These are phyloP conservation scores for Apophysomyces trapeziformis DNA, from an alignment of 371 early-diverging fungal genomes.

Conservation along the genomic window DNA sequence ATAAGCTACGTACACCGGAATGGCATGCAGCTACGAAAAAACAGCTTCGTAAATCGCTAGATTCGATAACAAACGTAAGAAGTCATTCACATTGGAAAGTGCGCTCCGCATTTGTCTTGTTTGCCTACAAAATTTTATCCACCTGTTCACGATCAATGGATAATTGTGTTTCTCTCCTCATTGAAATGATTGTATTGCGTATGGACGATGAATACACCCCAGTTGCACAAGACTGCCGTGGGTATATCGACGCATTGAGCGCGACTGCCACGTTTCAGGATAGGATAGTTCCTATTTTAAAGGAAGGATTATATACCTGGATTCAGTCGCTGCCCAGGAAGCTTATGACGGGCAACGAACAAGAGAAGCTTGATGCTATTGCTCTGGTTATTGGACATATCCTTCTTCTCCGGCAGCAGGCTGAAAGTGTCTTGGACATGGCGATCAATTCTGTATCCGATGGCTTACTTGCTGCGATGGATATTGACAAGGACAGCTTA, in stretches of 20 bases:
- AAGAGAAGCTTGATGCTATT: constrained; percentile 45
- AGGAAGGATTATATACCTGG: constrained; percentile 46
- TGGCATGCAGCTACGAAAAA: constrained; percentile 40
- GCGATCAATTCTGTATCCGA: constrained; percentile 35
- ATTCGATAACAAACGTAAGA: constrained; percentile 35
- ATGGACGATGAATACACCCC: constrained; percentile 49
- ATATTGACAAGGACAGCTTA: constrained; percentile 46
- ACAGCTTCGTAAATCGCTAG: constrained; percentile 27
- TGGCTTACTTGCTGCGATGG: constrained; percentile 50
- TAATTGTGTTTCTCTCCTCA: constrained; percentile 36
- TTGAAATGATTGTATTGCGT: constrained; percentile 52
- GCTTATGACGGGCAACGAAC: constrained; percentile 50
- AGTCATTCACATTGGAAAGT: constrained; percentile 49
- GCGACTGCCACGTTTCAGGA: constrained; percentile 17
- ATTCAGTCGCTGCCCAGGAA: constrained; percentile 46
- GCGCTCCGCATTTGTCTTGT: constrained; percentile 47
- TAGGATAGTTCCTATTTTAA: constrained; percentile 40
- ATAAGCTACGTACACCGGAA: constrained; percentile 11
- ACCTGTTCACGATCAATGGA: constrained; percentile 46
- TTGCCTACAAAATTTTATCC: constrained; percentile 41
- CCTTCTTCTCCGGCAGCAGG: constrained; percentile 39
- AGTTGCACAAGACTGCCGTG: constrained; percentile 35
- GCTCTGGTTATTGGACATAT: constrained; percentile 47
- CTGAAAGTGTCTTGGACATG: constrained; percentile 39
- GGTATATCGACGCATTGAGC: constrained; percentile 28